These are phyloP conservation scores for Fusarium cyanostomum DNA, from an alignment of 2,329 filamentous ascomycete genomes.

Conservation along the genomic window DNA sequence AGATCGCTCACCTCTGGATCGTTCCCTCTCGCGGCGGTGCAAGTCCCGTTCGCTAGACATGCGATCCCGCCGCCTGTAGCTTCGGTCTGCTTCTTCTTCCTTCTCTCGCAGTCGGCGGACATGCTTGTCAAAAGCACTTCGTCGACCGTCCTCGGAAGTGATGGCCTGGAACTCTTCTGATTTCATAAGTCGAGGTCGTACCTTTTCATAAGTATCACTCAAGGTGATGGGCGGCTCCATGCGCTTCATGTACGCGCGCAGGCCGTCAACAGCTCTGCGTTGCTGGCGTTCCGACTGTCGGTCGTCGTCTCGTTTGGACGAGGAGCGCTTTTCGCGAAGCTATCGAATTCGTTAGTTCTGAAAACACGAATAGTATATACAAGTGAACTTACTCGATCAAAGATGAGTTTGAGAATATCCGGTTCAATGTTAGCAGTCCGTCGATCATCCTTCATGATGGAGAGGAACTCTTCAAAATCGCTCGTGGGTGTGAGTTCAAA, in stretches of 20 bases:
- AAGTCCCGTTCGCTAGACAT: slow-evolving; percentile 60
- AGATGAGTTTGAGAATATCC: slow-evolving; percentile 82
- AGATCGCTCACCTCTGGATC: slow-evolving; percentile 68
- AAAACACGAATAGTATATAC: background rate
- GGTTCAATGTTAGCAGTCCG: slow-evolving; percentile 88
- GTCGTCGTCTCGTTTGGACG: slow-evolving; percentile 82
- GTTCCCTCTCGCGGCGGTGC: slow-evolving; percentile 70
- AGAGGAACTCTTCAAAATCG: slow-evolving; percentile 86
- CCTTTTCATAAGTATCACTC: slow-evolving; percentile 88
- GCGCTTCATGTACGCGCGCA: slow-evolving; percentile 88
- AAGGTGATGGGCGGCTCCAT: slow-evolving; percentile 83
- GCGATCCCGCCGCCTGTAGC: slow-evolving; percentile 67
- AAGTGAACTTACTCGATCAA: slow-evolving; percentile 72
- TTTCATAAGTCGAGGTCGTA: slow-evolving; percentile 81
- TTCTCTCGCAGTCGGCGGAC: slow-evolving; percentile 91
- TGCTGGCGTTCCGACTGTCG: slow-evolving; percentile 86
- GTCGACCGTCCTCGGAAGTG: slow-evolving; percentile 82
- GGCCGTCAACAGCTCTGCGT: slow-evolving; percentile 82
- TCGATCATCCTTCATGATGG: slow-evolving; percentile 83
- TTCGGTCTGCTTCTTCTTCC: slow-evolving; percentile 81
- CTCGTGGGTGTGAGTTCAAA: slow-evolving; percentile 91
- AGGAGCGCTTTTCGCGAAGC: slow-evolving; percentile 88
- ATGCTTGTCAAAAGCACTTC: slow-evolving; percentile 89
- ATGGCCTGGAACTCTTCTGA: slow-evolving; percentile 86
- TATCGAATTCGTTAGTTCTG: slow-evolving; percentile 45